These are phyloP conservation scores for Astraeus odoratus DNA, from an alignment of 768 basidiomycete genomes.

Conservation along the genomic window DNA sequence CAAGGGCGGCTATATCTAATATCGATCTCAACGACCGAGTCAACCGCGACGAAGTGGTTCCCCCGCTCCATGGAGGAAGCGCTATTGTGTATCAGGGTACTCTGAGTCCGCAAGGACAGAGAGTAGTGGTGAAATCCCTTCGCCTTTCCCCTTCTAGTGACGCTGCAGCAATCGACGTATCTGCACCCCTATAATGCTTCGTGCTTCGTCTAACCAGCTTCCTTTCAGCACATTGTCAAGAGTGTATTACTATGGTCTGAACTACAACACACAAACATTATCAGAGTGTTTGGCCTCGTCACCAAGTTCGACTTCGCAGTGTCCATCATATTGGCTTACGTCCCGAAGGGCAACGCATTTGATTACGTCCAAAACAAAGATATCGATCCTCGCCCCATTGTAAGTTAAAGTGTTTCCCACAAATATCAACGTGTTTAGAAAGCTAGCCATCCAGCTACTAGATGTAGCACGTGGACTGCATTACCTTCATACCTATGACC, in stretches of 20 bases:
- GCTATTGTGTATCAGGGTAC: not conserved
- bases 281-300: not conserved
- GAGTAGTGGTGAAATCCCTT: not conserved
- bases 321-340: not conserved
- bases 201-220: not conserved
- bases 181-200: not conserved
- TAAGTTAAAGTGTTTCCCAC: not conserved
- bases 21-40: not conserved
- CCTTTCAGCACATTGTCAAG: not conserved
- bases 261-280: not conserved
- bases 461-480: not conserved
- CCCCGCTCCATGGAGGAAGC: not conserved
- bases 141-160: not conserved
- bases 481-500: not conserved
- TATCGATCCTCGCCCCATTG: not conserved
- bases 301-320: not conserved
- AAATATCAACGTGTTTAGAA: not conserved
- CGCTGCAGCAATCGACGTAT: not conserved
- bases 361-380: not conserved
- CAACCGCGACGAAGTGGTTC: not conserved
- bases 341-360: not conserved
- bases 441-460: not conserved
- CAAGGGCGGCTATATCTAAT: not conserved
- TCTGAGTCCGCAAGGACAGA: not conserved
- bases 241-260: not conserved